Evolutionary conservation across 2,329 filamentous ascomycete species (phyloP), one percentile per base, ranked within the genome.

Genomic region (Claviceps sp.): DNA sequence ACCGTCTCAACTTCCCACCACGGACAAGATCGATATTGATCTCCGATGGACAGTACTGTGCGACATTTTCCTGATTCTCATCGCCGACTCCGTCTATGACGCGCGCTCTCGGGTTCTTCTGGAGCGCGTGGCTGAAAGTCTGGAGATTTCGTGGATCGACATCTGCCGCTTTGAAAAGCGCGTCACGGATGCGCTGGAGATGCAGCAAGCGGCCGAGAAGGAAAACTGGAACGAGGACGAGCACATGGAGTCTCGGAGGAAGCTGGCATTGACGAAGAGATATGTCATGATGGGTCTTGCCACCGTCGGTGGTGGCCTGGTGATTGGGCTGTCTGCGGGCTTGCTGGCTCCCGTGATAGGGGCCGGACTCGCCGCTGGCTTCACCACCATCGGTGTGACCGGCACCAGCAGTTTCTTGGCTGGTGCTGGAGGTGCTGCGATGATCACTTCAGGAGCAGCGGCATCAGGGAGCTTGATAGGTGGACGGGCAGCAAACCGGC

Each of bases 221-320:
- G 93, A 98, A 68, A 95, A 91, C 56, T 98, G 93, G 93, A 94
- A 96, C 58, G 93, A 98, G 66, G 85, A 93, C 11, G 88, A 94
- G 57, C 89, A 97, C 64, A 88, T 97, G 76, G 88, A 95, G 66
- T 79, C 75, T 53, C 80, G 93, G 46, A 79, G 87, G 49, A 95
- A 96, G 65, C 71, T 80, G 62, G 88, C 87, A 1, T 73, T 90
- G 54, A 95, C 86, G 64, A 81, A 81, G 58, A 83, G 90, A 60
- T 88, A 95, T 62, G 82, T 95, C 64, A 86, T 96, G 71, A 96
- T 98, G 90, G 93, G 93, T 9, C 73, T 98, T 52, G 94, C 93
- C 26, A 98, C 93, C 0, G 93, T 97, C 8, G 93, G 93, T 51
- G 93, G 93, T 55, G 88, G 91, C 50, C 75, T 97, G 4, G 90